Conservation (phyloP, 2,329 filamentous ascomycete genomes). For the Bimuria novae-zelandiae region DNA sequence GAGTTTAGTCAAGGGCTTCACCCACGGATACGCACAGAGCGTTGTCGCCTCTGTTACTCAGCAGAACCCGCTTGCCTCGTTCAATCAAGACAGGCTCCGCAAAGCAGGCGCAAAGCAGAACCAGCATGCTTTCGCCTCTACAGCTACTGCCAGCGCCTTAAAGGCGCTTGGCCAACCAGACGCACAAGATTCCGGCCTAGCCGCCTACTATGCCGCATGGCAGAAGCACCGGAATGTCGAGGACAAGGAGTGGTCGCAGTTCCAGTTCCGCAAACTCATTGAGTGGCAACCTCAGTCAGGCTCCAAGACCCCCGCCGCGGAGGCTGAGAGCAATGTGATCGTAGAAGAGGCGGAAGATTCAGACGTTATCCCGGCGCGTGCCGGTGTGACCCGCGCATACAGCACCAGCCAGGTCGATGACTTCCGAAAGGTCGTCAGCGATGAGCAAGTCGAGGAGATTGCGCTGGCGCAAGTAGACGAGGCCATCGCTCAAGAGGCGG, state of each 20-base stretch:
- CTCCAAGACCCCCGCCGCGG: conserved; percentile 43
- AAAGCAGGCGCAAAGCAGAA: conserved; percentile 64
- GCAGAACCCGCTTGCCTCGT: conserved; percentile 59
- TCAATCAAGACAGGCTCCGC: conserved; percentile 54
- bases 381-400: conserved; percentile 54
- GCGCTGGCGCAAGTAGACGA: conserved; percentile 83
- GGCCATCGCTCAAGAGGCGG: conserved; percentile 78
- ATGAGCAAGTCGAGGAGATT: conserved; percentile 53
- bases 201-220: conserved; percentile 90
- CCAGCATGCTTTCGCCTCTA: conserved; percentile 73
- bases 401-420: conserved; percentile 64
- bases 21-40: conserved; percentile 97
- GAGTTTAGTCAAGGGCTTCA: conserved; percentile 95
- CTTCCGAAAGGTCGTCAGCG: conserved; percentile 59
- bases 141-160: conserved; percentile 43
- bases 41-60: conserved; percentile 85
- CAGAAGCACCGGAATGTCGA: conserved; percentile 75
- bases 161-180: conserved; percentile 40
- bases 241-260: conserved; percentile 87
- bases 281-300: conserved; percentile 74
- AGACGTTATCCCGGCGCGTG: conserved; percentile 34
- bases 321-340: conserved; percentile 38
- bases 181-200: conserved; percentile 63
- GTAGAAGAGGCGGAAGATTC: conserved; percentile 36
- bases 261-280: conserved; percentile 84